Evolutionary conservation across 371 early-diverging fungal genomes (phyloP).

Genomic region (Parasitella parasitica): DNA sequence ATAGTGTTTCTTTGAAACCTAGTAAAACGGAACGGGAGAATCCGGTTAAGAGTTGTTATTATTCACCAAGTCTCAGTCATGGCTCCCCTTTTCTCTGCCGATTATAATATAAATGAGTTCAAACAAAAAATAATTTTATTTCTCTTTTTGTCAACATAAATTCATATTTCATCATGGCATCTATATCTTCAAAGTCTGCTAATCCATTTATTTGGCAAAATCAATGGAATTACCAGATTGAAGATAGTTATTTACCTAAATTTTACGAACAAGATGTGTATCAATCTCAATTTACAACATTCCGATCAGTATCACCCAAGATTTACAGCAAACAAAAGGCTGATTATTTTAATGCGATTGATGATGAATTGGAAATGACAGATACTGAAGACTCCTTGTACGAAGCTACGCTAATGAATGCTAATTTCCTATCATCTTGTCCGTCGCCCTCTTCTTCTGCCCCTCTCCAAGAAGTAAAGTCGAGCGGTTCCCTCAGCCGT

Average conservation of each 20-base stretch:
- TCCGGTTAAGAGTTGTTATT: neutral
- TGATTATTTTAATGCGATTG: neutral
- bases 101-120: neutral
- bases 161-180: neutral
- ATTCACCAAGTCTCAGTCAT: neutral
- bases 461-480: neutral
- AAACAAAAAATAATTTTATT: neutral
- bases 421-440: neutral
- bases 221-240: neutral
- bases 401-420: constrained; percentile 8
- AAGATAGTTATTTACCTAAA: neutral
- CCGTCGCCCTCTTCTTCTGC: neutral
- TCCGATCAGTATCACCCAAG: constrained; percentile 10
- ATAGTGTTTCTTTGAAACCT: neutral
- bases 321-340: neutral
- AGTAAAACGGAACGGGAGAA: constrained; percentile 1
- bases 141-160: neutral
- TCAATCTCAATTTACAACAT: neutral
- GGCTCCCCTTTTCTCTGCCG: neutral
- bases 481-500: neutral
- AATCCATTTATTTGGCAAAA: neutral
- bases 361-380: constrained; percentile 2
- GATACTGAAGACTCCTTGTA: constrained; percentile 12
- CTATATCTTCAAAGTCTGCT: neutral
- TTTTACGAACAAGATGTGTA: constrained; percentile 6